Evolutionary conservation across 2,329 filamentous ascomycete species (phyloP).

Genomic region (Didymella keratinophila): DNA sequence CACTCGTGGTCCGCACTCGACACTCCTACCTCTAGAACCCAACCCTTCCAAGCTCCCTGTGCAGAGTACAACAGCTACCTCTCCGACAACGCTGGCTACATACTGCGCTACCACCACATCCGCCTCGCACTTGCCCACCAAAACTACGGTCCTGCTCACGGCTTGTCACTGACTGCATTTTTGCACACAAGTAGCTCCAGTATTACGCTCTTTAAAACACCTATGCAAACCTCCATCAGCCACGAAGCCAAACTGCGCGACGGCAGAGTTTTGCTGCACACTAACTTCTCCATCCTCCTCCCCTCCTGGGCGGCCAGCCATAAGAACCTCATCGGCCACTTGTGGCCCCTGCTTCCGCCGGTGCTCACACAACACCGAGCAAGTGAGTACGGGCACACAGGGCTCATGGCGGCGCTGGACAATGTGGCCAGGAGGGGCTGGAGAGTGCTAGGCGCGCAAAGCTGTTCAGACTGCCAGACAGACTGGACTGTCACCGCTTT

Average conservation of each 20-base stretch:
- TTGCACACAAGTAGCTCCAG: slow-evolving; percentile 17
- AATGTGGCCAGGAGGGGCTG: slow-evolving; percentile 30
- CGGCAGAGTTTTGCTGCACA: slow-evolving; percentile 30
- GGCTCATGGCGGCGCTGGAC: slow-evolving; percentile 32
- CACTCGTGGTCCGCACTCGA: slow-evolving; percentile 28
- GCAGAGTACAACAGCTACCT: slow-evolving; percentile 40
- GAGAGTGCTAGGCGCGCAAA: slow-evolving; percentile 26
- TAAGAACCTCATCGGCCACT: slow-evolving; percentile 21
- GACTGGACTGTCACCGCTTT: slow-evolving; percentile 33
- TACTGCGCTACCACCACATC: slow-evolving; percentile 41
- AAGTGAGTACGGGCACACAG: slow-evolving; percentile 32
- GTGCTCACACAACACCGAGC: slow-evolving; percentile 38
- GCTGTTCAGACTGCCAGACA: slow-evolving; percentile 37
- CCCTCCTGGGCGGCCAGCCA: slow-evolving; percentile 19
- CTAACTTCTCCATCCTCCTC: slow-evolving; percentile 29
- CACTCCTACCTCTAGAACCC: slow-evolving; percentile 23
- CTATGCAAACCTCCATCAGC: slow-evolving; percentile 23
- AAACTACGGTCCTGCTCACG: slow-evolving; percentile 33
- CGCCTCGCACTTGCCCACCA: slow-evolving; percentile 36
- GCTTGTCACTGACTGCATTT: slow-evolving; percentile 33
- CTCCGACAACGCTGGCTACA: slow-evolving; percentile 26
- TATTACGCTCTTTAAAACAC: slow-evolving; percentile 26
- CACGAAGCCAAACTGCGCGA: slow-evolving; percentile 26
- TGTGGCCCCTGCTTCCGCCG: slow-evolving; percentile 37
- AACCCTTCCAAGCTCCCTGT: slow-evolving; percentile 28